Percentiles rank a stretch among this genome's conserved stretches.
phyloP scores from a whole-genome alignment of 2,329 filamentous ascomycete genomes.

The Rutstroemia sp. region DNA sequence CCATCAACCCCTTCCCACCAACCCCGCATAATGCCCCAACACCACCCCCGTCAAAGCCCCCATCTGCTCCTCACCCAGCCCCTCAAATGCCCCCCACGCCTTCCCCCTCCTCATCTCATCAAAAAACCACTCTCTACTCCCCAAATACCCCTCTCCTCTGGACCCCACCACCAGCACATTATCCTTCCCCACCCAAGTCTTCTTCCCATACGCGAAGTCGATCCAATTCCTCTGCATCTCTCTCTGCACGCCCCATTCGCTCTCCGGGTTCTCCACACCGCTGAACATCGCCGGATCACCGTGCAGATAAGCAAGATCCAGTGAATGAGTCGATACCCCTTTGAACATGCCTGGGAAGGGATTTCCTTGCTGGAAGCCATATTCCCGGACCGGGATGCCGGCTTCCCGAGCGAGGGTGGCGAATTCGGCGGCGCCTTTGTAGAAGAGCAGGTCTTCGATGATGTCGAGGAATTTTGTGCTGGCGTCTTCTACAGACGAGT shows the following conservation, averaged over 20 bases:
- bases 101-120: background rate
- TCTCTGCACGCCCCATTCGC: background rate
- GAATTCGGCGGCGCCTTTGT: background rate
- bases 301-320: slow-evolving; percentile 12
- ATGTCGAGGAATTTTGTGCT: background rate
- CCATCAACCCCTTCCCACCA: background rate
- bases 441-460: background rate
- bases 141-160: background rate
- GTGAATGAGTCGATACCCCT: background rate
- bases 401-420: background rate
- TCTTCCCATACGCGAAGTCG: slow-evolving; percentile 5
- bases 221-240: background rate
- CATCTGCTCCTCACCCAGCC: background rate
- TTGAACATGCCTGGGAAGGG: background rate
- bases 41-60: background rate
- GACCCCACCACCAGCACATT: background rate
- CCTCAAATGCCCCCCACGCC: background rate
- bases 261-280: background rate
- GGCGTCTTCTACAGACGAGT: background rate
- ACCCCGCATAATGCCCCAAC: background rate
- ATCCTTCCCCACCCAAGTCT: too few species aligned
- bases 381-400: background rate
- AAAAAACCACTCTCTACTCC: background rate
- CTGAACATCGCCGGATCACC: slow-evolving; percentile 7
- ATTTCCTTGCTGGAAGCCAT: slow-evolving; percentile 6